Conservation (phyloP, 23 red algal species). For the Gracilaria domingensis region DNA sequence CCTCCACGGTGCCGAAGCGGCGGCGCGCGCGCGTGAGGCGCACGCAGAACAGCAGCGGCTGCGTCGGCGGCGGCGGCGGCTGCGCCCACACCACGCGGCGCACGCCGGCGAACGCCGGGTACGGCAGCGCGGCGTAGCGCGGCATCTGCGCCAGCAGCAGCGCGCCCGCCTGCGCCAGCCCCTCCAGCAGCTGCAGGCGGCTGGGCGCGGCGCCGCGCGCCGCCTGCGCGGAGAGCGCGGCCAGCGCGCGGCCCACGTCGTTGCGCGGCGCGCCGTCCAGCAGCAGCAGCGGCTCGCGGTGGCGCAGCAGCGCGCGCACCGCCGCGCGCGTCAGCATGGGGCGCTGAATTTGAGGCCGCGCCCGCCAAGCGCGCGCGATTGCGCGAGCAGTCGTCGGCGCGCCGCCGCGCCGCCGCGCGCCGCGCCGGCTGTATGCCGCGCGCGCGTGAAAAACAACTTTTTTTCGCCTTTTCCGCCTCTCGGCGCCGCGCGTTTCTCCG, state of each 20-base stretch:
- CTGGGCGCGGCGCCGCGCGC: background rate
- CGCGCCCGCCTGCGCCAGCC: slow-evolving; percentile 30
- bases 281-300: slow-evolving; percentile 51
- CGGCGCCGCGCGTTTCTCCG: no score
- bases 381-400: no score
- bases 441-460: no score
- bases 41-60: slow-evolving; percentile 12
- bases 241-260: background rate
- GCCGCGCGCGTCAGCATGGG: background rate
- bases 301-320: slow-evolving; percentile 4
- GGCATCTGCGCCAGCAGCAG: slow-evolving; percentile 59
- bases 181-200: slow-evolving; percentile 31
- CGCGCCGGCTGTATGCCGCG: no score
- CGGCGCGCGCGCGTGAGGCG: background rate
- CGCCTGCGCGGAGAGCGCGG: slow-evolving; percentile 1
- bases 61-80: background rate
- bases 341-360: no score
- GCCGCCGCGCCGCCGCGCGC: no score
- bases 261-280: slow-evolving; percentile 5
- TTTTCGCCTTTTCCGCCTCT: no score
- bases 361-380: no score
- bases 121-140: background rate
- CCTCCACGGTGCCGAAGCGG: slow-evolving; percentile 37
- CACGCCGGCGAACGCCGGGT: slow-evolving; percentile 38
- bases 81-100: slow-evolving; percentile 23